These are phyloP conservation scores for Cyclostephanos tholiformis DNA, from an alignment of 108 stramenopile species.

Conservation along the genomic window DNA sequence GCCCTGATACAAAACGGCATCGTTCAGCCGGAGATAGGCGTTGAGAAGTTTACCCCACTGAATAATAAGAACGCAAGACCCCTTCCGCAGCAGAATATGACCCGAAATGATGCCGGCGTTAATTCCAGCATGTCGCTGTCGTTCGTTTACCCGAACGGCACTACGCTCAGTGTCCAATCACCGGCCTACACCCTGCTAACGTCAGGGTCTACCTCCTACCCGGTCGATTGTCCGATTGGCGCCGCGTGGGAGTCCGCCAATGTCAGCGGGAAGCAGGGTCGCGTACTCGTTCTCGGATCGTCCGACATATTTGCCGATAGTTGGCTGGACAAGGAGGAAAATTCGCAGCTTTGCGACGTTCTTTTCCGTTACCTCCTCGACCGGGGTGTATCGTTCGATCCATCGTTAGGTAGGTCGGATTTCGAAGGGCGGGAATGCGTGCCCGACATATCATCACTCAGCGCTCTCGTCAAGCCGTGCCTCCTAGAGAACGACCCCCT, in stretches of 20 bases:
- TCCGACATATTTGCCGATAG: conserved; percentile 73
- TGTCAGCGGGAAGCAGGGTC: conserved; percentile 35
- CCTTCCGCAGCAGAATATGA: conserved; percentile 6
- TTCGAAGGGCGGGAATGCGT: conserved; percentile 61
- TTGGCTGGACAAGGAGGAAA: conserved; percentile 86
- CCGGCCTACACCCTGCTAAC: conserved; percentile 68
- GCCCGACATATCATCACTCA: conserved; percentile 73
- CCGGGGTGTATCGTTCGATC: conserved; percentile 38
- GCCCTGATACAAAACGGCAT: conserved; percentile 76
- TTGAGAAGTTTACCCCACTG: conserved; percentile 32
- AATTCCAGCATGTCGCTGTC: conserved; percentile 44
- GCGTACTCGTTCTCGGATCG: conserved; percentile 72
- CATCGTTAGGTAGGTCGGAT: conserved; percentile 38
- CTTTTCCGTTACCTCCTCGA: conserved; percentile 56
- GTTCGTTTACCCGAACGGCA: conserved; percentile 84
- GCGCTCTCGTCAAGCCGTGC: conserved; percentile 70
- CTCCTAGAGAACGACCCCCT: conserved; percentile 75
- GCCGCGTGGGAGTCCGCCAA: conserved; percentile 63
- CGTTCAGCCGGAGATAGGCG: conserved; percentile 64
- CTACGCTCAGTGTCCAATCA: conserved; percentile 64
- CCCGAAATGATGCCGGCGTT: conserved; percentile 23
- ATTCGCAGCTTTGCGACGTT: conserved; percentile 60
- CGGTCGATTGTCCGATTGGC: conserved; percentile 76
- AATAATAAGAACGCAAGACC: not conserved
- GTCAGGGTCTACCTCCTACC: conserved; percentile 78